Evolutionary conservation across 2,329 filamentous ascomycete species (phyloP).

Genomic region (Aspergillus chevalieri): DNA sequence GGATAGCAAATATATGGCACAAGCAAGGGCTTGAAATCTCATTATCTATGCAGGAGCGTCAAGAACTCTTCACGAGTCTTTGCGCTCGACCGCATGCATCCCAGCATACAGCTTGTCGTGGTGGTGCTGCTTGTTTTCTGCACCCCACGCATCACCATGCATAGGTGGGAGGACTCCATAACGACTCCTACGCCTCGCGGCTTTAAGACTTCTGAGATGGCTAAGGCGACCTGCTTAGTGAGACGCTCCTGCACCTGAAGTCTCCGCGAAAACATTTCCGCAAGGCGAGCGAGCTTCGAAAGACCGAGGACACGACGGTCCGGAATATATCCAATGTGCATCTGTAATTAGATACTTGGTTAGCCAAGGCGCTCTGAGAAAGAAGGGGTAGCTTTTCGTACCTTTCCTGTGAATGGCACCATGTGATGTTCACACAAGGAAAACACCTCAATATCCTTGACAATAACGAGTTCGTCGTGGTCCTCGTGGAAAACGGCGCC

Average conservation of each 20-base stretch:
- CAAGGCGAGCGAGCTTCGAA: constrained; percentile 90
- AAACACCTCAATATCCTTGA: constrained; percentile 95
- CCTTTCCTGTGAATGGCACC: constrained; percentile 93
- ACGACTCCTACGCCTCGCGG: constrained; percentile 94
- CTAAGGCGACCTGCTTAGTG: constrained; percentile 91
- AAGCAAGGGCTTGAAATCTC: constrained; percentile 9
- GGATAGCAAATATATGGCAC: constrained; percentile 11
- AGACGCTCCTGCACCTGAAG: constrained; percentile 94
- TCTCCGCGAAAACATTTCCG: constrained; percentile 90
- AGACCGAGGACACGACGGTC: constrained; percentile 86
- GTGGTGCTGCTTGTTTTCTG: constrained; percentile 82
- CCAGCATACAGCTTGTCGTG: constrained; percentile 95
- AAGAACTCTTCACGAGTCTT: constrained; percentile 96
- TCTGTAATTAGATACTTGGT: constrained; percentile 47
- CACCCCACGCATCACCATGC: constrained; percentile 99
- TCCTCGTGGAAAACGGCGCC: constrained; percentile 92
- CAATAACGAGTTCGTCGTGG: constrained; percentile 94
- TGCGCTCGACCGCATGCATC: constrained; percentile 83
- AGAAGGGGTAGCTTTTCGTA: constrained; percentile 31
- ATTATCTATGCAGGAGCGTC: constrained; percentile 62
- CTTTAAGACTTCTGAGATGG: constrained; percentile 85
- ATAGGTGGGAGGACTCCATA: constrained; percentile 93
- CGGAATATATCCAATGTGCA: constrained; percentile 99
- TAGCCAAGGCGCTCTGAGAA: not conserved
- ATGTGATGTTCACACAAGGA: constrained; percentile 95